Evolutionary conservation across 2,329 filamentous ascomycete genomes (phyloP).

Genomic region (Alternaria brassicicola): DNA sequence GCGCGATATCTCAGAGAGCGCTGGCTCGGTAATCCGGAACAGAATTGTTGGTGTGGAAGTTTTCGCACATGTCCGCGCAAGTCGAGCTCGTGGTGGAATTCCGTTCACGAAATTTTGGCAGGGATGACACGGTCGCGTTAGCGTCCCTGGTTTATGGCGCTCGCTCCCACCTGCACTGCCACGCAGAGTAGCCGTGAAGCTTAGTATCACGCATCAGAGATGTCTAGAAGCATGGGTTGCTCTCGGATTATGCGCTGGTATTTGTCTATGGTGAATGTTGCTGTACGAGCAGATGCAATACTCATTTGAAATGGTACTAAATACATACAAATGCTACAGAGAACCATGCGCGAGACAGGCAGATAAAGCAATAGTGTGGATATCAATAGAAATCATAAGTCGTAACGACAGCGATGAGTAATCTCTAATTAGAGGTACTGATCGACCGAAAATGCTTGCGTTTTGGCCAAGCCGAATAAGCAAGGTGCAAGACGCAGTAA

Average conservation of each 20-base stretch:
- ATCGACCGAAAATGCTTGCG: neutral
- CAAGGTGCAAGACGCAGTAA: neutral
- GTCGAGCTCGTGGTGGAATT: slow-evolving; percentile 12
- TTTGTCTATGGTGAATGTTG: neutral
- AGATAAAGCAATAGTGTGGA: slow-evolving; percentile 9
- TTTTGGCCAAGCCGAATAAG: neutral
- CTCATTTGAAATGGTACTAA: neutral
- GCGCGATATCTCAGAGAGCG: neutral
- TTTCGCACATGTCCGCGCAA: slow-evolving; percentile 2
- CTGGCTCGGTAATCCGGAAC: neutral
- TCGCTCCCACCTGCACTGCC: neutral
- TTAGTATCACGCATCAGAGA: neutral
- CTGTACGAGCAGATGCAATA: neutral
- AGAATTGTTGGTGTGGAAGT: neutral
- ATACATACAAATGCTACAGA: neutral
- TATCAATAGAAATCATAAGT: slow-evolving; percentile 23
- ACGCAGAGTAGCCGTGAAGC: neutral
- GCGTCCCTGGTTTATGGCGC: neutral
- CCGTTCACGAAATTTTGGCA: slow-evolving; percentile 42
- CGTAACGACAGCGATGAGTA: slow-evolving; percentile 14
- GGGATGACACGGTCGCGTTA: slow-evolving; percentile 36
- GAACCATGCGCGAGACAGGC: neutral
- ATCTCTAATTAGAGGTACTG: neutral
- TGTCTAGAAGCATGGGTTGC: neutral
- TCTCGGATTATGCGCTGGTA: neutral